Evolutionary conservation across 1,139 yeast species (phyloP), one percentile per base, ranked within the genome.

Genomic region (Kodamaea ohmeri): DNA sequence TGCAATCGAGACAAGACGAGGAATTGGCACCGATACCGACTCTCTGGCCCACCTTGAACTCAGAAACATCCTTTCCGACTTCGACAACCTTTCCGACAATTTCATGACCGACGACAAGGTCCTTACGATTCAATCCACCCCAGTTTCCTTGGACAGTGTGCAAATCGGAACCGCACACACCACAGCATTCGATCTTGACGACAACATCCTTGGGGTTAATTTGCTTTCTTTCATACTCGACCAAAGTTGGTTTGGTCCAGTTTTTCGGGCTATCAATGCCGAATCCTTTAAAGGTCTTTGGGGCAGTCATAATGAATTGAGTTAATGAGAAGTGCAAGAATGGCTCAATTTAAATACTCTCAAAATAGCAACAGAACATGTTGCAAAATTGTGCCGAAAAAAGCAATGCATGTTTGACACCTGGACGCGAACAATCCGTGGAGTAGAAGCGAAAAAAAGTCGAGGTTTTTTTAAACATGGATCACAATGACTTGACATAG

Each of bases 21-120:
- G 68, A 58, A 38, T 65, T 67, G 32, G 85, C 82, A 43, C 86
- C 86, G 45, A 76, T 70, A 34, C 85, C 87, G 22, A 78, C 85
- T 40, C 78, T 60, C 46, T 80, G 79, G 35, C 86, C 86, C 16
- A 73, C 50, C 54, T 72, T 68, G 50, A 74, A 57, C 27, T 58
- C 52, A 18, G 60, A 61, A 12, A 78, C 83, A 16, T 63, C 55
- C 6, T 63, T 56, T 41, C 85, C 85, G 20, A 76, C 61, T 16
- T 67, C 65, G 43, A 73, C 60, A 24, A 78, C 83, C 20, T 63
- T 60, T 27, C 84, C 86, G 36, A 73, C 58, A 43, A 77, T 76
- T 53, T 79, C 86, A 58, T 75, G 78, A 16, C 76, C 76, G 13
- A 64, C 68, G 31, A 60, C 61, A 28, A 42, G 52, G 41, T 42